Percentiles rank a stretch among this genome's conserved stretches.
Conservation (phyloP, 176 grass and related monocot genomes). For the Ampelocalamus luodianensis region DNA sequence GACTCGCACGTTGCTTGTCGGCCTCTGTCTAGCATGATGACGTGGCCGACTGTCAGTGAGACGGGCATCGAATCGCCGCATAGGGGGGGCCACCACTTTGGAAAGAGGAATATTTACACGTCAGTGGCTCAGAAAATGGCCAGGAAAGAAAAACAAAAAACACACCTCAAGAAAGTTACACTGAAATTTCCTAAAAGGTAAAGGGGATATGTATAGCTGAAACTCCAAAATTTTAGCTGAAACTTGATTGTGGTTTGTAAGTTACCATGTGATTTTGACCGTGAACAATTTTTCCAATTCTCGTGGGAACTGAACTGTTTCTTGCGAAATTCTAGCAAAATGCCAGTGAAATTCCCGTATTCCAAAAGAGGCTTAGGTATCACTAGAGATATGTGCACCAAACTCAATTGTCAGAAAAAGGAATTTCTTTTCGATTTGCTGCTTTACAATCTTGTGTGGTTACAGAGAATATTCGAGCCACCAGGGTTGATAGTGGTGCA, state of each 20-base stretch:
- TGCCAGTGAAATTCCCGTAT: background rate
- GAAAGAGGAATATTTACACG: slow-evolving; percentile 12
- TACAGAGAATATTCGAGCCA: slow-evolving; percentile 30
- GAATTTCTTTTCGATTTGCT: background rate
- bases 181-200: background rate
- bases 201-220: background rate
- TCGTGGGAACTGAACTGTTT: background rate
- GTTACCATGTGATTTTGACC: background rate
- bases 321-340: too few species aligned
- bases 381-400: background rate
- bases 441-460: background rate
- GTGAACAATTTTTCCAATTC: background rate
- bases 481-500: background rate
- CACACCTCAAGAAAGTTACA: background rate
- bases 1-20: slow-evolving; percentile 38
- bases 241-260: background rate
- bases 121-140: slow-evolving; percentile 8
- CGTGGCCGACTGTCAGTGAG: slow-evolving; percentile 28
- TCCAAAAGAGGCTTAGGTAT: background rate
- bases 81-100: slow-evolving; percentile 27
- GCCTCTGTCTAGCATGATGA: background rate
- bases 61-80: slow-evolving; percentile 48
- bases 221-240: background rate
- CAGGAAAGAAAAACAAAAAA: background rate
- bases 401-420: too few species aligned